phyloP scores from a whole-genome alignment of 2,329 filamentous ascomycete genomes.

The Nakataea oryzae region DNA sequence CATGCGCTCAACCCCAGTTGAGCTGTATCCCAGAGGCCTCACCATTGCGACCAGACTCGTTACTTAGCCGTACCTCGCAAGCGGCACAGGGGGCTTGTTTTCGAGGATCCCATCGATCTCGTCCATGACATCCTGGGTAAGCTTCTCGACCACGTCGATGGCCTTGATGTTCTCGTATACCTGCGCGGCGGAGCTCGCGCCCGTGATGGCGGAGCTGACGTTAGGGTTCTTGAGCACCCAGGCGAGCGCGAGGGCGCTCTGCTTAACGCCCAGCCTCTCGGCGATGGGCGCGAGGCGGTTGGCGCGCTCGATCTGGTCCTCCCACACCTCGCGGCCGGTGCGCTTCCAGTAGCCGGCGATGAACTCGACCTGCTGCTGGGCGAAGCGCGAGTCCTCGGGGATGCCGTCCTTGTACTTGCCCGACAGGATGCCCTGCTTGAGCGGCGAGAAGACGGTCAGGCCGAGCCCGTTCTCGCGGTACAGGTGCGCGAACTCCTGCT shows the following conservation, averaged over 20 bases:
- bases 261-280: conserved; percentile 49
- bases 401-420: conserved; percentile 57
- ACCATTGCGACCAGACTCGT: not conserved
- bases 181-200: conserved; percentile 47
- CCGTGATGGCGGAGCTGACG: conserved; percentile 51
- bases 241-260: conserved; percentile 45
- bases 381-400: conserved; percentile 48
- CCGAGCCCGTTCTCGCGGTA: conserved; percentile 47
- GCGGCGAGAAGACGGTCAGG: conserved; percentile 41
- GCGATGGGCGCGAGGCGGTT: conserved; percentile 52
- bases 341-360: conserved; percentile 41
- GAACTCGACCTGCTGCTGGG: conserved; percentile 43
- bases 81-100: conserved; percentile 22
- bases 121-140: conserved; percentile 47
- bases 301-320: conserved; percentile 42
- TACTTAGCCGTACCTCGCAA: not conserved
- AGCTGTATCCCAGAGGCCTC: not conserved
- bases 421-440: conserved; percentile 44
- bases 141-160: conserved; percentile 38
- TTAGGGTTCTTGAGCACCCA: conserved; percentile 54
- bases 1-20: not conserved
- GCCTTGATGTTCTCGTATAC: conserved; percentile 49
- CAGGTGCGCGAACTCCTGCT: conserved; percentile 41
- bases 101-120: conserved; percentile 49
- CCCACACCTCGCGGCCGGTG: conserved; percentile 42